Conservation (phyloP, 1,284 basidiomycete species). For the Pisolithus thermaeus region DNA sequence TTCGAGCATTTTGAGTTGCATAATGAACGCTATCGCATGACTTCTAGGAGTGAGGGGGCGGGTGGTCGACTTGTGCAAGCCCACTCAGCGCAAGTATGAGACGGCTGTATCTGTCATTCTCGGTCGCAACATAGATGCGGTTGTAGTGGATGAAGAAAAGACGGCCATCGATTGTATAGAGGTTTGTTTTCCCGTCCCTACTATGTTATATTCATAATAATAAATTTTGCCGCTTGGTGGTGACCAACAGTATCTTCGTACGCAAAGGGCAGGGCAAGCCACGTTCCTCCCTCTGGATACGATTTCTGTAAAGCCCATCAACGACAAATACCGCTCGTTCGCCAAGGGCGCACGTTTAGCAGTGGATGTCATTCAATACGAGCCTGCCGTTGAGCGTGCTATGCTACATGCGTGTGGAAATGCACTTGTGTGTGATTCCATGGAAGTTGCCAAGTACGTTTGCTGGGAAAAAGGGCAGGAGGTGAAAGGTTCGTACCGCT, state of each 20-base stretch:
- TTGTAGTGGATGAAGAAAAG: constrained; percentile 95
- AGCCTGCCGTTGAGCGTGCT: constrained; percentile 82
- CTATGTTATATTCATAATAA: neutral
- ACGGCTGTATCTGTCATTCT: constrained; percentile 92
- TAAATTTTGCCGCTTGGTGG: constrained; percentile 1
- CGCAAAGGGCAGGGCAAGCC: constrained; percentile 90
- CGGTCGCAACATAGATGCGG: constrained; percentile 91
- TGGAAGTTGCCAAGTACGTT: constrained; percentile 87
- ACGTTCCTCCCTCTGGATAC: constrained; percentile 98
- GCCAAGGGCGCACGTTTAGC: constrained; percentile 90
- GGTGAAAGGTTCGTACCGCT: constrained; percentile 73
- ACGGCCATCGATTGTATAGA: constrained; percentile 98
- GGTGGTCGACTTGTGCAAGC: constrained; percentile 89
- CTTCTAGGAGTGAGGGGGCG: constrained; percentile 78
- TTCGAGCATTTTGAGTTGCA: constrained; percentile 5
- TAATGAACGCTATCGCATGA: neutral
- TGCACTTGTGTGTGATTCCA: constrained; percentile 90
- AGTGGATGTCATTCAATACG: constrained; percentile 90
- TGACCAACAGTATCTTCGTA: constrained; percentile 78
- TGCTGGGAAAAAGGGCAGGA: constrained; percentile 94
- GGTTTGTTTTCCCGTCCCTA: constrained; percentile 35
- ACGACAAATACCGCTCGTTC: constrained; percentile 92
- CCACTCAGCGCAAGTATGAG: constrained; percentile 90
- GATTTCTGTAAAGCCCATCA: constrained; percentile 89
- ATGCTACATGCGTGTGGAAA: constrained; percentile 97